Evolutionary conservation across 1,284 basidiomycete genomes (phyloP).

Genomic region (Moesziomyces sp.): DNA sequence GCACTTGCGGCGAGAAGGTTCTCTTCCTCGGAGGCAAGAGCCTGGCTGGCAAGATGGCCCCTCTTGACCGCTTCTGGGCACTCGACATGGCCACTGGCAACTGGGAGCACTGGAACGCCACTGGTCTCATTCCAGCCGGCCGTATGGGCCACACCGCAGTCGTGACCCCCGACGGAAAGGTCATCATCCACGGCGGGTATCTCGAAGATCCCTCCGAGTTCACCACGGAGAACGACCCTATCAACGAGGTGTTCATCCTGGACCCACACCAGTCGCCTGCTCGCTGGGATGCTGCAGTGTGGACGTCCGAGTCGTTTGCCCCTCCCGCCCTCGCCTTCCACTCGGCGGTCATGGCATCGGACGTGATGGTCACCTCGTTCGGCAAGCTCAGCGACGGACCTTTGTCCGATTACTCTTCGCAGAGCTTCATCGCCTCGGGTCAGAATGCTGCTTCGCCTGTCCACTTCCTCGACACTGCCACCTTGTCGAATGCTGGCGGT

Average conservation of each 20-base stretch:
- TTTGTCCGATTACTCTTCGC: constrained; percentile 1
- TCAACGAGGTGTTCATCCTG: constrained; percentile 60
- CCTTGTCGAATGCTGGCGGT: constrained; percentile 23
- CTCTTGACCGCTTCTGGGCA: constrained; percentile 50
- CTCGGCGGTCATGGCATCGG: constrained; percentile 57
- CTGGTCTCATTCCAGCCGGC: constrained; percentile 55
- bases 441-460: constrained; percentile 1
- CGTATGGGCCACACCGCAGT: constrained; percentile 66
- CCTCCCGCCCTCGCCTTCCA: constrained; percentile 65
- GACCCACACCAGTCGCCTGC: constrained; percentile 52
- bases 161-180: constrained; percentile 51
- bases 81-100: constrained; percentile 53
- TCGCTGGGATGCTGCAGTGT: constrained; percentile 31
- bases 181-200: constrained; percentile 67
- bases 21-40: constrained; percentile 66
- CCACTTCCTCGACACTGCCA: constrained; percentile 28
- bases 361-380: constrained; percentile 65
- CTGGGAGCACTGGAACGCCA: constrained; percentile 56
- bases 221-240: constrained; percentile 27
- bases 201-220: constrained; percentile 26
- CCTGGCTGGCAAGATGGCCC: constrained; percentile 45
- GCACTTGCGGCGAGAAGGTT: constrained; percentile 30
- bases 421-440: constrained; percentile 11
- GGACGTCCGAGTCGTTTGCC: constrained; percentile 12
- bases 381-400: constrained; percentile 36